Percentiles rank a stretch among this genome's conserved stretches.
phyloP scores from a whole-genome alignment of 2,329 filamentous ascomycete species.

The Neofusicoccum laricinum region DNA sequence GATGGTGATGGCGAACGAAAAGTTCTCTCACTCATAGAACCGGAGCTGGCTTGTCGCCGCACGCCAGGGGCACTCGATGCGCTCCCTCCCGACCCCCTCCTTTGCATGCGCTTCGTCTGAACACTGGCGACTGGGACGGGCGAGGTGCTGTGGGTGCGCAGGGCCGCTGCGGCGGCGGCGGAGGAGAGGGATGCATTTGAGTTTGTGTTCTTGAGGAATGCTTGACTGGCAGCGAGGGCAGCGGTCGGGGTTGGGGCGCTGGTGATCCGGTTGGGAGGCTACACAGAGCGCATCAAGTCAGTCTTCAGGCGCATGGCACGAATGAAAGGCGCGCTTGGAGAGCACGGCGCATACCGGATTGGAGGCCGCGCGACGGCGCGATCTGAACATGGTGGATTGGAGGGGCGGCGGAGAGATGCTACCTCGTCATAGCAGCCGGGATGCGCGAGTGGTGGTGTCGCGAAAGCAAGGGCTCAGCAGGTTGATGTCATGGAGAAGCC shows the following conservation, averaged over 20 bases:
- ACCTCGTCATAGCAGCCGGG: conserved; percentile 13
- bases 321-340: conserved; percentile 24
- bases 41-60: conserved; percentile 59
- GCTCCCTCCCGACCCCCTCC: conserved; percentile 64
- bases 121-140: conserved; percentile 78
- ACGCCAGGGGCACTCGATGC: conserved; percentile 37
- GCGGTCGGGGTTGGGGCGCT: conserved; percentile 64
- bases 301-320: conserved; percentile 4
- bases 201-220: conserved; percentile 68
- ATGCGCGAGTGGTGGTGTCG: neutral
- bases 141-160: conserved; percentile 73
- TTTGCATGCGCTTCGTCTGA: conserved; percentile 80
- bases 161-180: conserved; percentile 80
- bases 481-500: conserved; percentile 17
- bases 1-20: conserved; percentile 70
- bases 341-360: conserved; percentile 33
- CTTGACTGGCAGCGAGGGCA: conserved; percentile 75
- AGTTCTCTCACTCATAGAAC: conserved; percentile 85
- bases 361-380: conserved; percentile 29
- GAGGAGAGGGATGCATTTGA: conserved; percentile 70
- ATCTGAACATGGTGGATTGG: conserved; percentile 28
- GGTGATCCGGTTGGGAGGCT: conserved; percentile 25
- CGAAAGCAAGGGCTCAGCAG: conserved; percentile 13
- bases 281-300: conserved; percentile 22
- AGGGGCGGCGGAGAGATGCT: neutral